Base-by-base conservation (phyloP, 495 filamentous ascomycete genomes). In the Penicillium bovifimosum region DNA sequence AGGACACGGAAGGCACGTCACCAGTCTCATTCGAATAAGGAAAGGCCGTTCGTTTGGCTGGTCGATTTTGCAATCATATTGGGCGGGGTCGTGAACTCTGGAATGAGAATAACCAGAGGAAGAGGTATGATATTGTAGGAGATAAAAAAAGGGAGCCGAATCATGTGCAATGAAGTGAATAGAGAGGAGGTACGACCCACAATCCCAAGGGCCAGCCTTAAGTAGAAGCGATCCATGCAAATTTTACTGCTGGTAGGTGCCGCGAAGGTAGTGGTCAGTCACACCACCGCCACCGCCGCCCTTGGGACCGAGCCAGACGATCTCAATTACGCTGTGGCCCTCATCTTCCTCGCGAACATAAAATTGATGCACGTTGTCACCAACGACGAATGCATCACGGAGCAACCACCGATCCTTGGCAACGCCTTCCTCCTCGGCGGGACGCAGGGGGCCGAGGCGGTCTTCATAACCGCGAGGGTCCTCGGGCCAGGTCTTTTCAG, bases 401-500 rank as follows among this genome's bases (percentile, higher is more conserved):
- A 77, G 50, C 49, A 74, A 56, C 70, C 73, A 77, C 7, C 74
- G 71, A 53, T 77, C 73, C 60, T 75, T 74, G 52, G 55, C 64
- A 28, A 77, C 59, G 41, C 74, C 74, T 0, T 69, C 64, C 24
- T 73, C 64, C 41, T 77, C 69, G 24, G 61, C 62, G 24, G 61
- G 60, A 47, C 82, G 71, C 20, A 85, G 66, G 24, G 75, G 73
- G 40, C 79, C 81, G 29, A 84, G 69, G 31, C 75, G 74, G 28
- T 71, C 69, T 34, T 80, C 77, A 55, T 72, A 84, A 35, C 69
- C 72, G 31, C 69, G 70, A 11, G 63, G 66, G 34, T 76, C 73
- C 36, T 77, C 74, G n/a, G 67, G 69, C 70, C 85, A 86, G 14
- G 83, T 87, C 57, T 78, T 80, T 66, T 87, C 84, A 50, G 80